Percentiles rank a stretch among this genome's conserved stretches.
phyloP scores from a whole-genome alignment of 768 basidiomycete species.

The Leccinellum luteum region DNA sequence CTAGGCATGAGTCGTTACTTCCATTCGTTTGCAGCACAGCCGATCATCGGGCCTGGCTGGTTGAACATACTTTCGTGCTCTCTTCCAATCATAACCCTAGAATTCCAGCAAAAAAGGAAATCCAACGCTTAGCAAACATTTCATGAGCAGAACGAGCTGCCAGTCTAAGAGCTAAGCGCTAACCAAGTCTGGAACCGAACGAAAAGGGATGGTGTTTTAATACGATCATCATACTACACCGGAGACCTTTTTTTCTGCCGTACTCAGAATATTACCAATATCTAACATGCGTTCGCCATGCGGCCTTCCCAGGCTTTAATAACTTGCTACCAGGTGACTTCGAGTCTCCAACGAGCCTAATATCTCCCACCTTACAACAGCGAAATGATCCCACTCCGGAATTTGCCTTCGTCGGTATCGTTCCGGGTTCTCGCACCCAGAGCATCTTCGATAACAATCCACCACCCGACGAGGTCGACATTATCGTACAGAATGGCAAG shows the following conservation, averaged over 20 bases:
- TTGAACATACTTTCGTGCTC: not conserved
- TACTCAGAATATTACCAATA: not conserved
- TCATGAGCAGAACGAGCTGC: no score
- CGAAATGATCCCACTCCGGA: constrained; percentile 15
- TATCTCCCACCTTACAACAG: not conserved
- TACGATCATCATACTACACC: not conserved
- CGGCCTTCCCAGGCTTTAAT: constrained; percentile 1
- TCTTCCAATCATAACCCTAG: not conserved
- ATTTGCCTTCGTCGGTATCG: constrained; percentile 14
- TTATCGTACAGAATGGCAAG: constrained; percentile 53
- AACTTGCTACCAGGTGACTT: not conserved
- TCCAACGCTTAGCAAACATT: not conserved
- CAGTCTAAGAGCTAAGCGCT: no score
- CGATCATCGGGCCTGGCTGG: no score
- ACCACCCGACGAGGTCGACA: constrained; percentile 6
- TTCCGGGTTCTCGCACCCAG: constrained; percentile 22
- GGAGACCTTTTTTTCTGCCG: not conserved
- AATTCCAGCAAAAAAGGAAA: not conserved
- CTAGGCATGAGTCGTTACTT: no score
- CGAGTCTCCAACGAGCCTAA: not conserved
- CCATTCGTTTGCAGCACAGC: no score
- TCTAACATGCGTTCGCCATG: not conserved
- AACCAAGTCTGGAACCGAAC: not conserved
- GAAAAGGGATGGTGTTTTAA: not conserved
- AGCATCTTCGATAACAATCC: constrained; percentile 1